Evolutionary conservation across 805 yeast genomes (phyloP).

Genomic region (Lipomyces spencermartinsiae): DNA sequence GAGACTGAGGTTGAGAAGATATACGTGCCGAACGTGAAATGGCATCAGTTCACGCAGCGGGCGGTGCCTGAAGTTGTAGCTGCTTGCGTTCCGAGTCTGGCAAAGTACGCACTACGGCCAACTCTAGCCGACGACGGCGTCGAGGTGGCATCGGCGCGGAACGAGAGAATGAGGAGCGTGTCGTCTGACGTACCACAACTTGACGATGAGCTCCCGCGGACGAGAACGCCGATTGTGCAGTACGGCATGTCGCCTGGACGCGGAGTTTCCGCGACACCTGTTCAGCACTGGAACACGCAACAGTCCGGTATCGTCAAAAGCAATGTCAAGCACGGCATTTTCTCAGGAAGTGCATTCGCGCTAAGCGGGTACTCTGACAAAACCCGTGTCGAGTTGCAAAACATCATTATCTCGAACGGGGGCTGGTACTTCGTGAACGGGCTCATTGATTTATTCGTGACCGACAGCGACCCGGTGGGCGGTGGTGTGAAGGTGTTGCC

Average conservation of each 20-base stretch:
- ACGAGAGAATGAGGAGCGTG: background rate
- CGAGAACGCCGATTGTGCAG: constrained; percentile 1
- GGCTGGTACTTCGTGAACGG: constrained; percentile 33
- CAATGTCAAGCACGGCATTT: constrained; percentile 10
- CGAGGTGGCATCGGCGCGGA: background rate
- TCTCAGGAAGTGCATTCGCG: constrained; percentile 29
- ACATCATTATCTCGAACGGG: constrained; percentile 20
- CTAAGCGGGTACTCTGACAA: constrained; percentile 15
- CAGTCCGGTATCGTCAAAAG: constrained; percentile 1
- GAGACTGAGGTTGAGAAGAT: constrained; percentile 11
- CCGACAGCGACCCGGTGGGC: background rate
- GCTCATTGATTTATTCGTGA: constrained; percentile 21
- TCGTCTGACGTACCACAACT: background rate
- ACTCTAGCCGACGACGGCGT: background rate
- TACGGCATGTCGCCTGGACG: background rate
- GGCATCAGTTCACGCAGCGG: constrained; percentile 10
- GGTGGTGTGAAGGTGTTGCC: constrained; percentile 10
- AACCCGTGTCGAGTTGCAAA: constrained; percentile 13
- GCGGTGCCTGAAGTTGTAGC: constrained; percentile 13
- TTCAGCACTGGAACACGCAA: background rate
- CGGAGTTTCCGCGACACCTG: background rate
- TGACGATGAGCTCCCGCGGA: background rate
- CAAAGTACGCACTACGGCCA: background rate
- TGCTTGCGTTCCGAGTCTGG: constrained; percentile 5
- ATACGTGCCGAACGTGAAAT: constrained; percentile 7